Evolutionary conservation across 1,284 basidiomycete species (phyloP), one percentile per base, ranked within the genome.

Genomic region (Hypsizygus ulmarius): DNA sequence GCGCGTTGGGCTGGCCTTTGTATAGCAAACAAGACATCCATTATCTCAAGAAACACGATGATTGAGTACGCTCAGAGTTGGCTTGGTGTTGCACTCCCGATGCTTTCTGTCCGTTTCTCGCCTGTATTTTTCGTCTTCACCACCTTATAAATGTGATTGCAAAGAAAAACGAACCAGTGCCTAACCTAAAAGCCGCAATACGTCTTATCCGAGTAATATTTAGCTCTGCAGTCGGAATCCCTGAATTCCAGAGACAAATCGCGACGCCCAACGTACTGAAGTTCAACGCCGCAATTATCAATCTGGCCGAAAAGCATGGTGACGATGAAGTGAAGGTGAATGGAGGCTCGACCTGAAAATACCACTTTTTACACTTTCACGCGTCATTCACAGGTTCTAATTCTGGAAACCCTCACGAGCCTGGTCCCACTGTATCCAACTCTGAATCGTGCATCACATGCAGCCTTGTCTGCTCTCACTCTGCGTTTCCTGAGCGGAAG

Each of bases 231-330:
- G 69, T 66, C 25, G 77, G 81, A 58, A 70, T 80, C 19, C 68
- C 79, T 18, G 89, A 91, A 64, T 90, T 88, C 61, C 86, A 90
- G 60, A 72, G 89, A 58, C 87, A 89, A 63, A 70, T 90, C 1
- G 79, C 77, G 15, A 71, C 74, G 6, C 88, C 89, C 1, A 83
- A 82, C 57, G 72, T 90, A 16, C 74, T 81, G 10, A 91, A 89
- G 65, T 82, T 84, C 62, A 81, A 79, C 47, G 58, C 69, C 33
- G 77, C 79, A 2, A 65, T 90, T 14, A 64, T 86, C 19, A 59
- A 69, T 3, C 61, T 88, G 8, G 73, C 71, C 3, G 81, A 87
- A 47, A 79, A 75, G 49, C 67, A 66, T 11, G 28, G 36, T 5
- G 75, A 81, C 48, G 52, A 59, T 21, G 79, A 82, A 42, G 57